Base-by-base conservation (phyloP, 163 green algal genomes). In the Prototheca cutis region DNA sequence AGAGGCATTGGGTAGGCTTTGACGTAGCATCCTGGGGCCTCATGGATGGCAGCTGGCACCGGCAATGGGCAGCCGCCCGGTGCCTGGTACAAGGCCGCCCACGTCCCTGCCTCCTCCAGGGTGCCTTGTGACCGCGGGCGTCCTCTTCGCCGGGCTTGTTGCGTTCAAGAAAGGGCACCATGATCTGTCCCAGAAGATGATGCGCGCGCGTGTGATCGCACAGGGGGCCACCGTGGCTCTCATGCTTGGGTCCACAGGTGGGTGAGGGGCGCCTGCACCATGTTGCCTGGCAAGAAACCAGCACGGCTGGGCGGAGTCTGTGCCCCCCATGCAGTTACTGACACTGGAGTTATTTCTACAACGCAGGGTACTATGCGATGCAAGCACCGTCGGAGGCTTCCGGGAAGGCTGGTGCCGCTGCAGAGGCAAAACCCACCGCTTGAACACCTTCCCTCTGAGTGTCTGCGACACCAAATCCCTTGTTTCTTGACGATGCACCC, bases 221-320 rank as follows among this genome's bases (percentile, higher is more conserved):
- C 69, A 76, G 33, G 69, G 62, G 17, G 51, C 36, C 25, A 76
- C 69, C 15, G 69, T 76, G 18, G 69, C 58, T 19, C 48, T 76
- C 42, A 76, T 76, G 69, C 18, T 69, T 17, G 61, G 27, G 4
- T 59, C 55, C 1, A 55, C 63, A 40, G 63, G 61, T 67, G 24
- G n/a, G 30, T 27, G 18, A 21, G 18, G 8, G 40, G 7, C 27
- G 10, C n/a, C n/a, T n/a, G n/a, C n/a, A n/a, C n/a, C n/a, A n/a
- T n/a, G n/a, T n/a, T n/a, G n/a, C n/a, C n/a, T n/a, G n/a, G n/a
- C n/a, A n/a, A n/a, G n/a, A n/a, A n/a, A n/a, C n/a, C n/a, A n/a
- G n/a, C n/a, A n/a, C n/a, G n/a, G n/a, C n/a, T n/a, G n/a, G n/a
- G n/a, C n/a, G n/a, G n/a, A n/a, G n/a, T n/a, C n/a, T n/a, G n/a